Evolutionary conservation across 2,329 filamentous ascomycete genomes (phyloP), one percentile per base, ranked within the genome.

Genomic region (Albophoma yamanashiensis): DNA sequence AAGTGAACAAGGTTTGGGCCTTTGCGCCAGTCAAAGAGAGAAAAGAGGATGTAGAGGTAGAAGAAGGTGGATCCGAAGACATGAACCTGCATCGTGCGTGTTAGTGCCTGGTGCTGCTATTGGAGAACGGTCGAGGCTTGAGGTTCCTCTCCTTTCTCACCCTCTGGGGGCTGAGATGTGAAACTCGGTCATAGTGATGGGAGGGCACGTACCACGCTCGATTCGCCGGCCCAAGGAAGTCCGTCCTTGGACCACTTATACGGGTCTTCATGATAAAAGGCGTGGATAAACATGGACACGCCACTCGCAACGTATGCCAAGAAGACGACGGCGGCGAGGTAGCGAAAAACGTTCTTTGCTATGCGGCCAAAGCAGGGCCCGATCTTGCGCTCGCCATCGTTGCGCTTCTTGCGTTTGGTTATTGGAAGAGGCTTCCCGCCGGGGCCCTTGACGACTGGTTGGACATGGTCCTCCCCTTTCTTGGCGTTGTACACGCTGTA

Each of bases 361-460:
- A 80, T 77, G n/a, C 78, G 81, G 62, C 86, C 87, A 71, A 91
- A 86, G 65, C 85, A 80, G 36, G 70, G 79, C 22, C 73, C 71
- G 58, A 75, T 71, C 64, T 75, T 74, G 56, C 75, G 69, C 74
- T 77, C 67, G 73, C 76, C 72, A 75, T 78, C 65, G 72, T 74
- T 70, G 70, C 81, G 72, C 75, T 78, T 75, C 71, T 77, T 78
- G 61, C 78, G 84, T 70, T 86, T 89, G 62, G 80, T 83, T 57
- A 79, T 71, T n/a, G 91, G 92, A 59, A 97, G 78, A 40, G 91
- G 91, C 72, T 95, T 92, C 65, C 92, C 93, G 60, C 91, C 92
- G 1, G 92, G 92, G n/a, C 92, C 92, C 58, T 81, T 86, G 64
- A 83, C 74, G 39, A 73, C 78, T 27, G 79, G 81, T 58, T 73